These are phyloP conservation scores for Lactarius tabidus DNA, from an alignment of 768 basidiomycete species.

Conservation along the genomic window DNA sequence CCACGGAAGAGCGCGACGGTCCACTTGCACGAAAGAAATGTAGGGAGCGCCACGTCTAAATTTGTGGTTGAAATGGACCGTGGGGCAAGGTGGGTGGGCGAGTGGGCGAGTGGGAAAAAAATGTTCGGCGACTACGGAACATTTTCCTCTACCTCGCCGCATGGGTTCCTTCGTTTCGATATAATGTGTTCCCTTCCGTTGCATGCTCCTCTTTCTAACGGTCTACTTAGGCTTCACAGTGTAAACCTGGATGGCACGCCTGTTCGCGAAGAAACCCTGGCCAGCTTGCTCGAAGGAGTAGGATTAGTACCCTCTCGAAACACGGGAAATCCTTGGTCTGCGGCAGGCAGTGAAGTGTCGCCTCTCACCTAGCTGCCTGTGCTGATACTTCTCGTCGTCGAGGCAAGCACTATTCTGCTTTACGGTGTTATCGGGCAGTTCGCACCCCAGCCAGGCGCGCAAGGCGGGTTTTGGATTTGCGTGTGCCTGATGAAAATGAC, in stretches of 20 bases:
- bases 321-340: slow-evolving; percentile 78
- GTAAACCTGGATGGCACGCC: slow-evolving; percentile 83
- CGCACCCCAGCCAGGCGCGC: slow-evolving; percentile 30
- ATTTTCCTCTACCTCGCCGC: slow-evolving; percentile 88
- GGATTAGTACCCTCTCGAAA: slow-evolving; percentile 65
- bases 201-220: not conserved
- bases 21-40: slow-evolving; percentile 4
- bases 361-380: slow-evolving; percentile 65
- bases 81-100: slow-evolving; percentile 46
- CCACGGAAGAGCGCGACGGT: slow-evolving; percentile 17
- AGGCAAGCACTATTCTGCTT: slow-evolving; percentile 25
- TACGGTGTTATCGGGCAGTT: slow-evolving; percentile 85
- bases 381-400: slow-evolving; percentile 58
- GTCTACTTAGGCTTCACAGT: slow-evolving; percentile 74
- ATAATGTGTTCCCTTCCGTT: slow-evolving; percentile 25
- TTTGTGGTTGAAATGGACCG: slow-evolving; percentile 39
- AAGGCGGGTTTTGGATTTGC: slow-evolving; percentile 43
- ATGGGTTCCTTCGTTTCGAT: slow-evolving; percentile 92
- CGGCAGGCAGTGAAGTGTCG: slow-evolving; percentile 72
- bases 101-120: slow-evolving; percentile 72
- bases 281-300: slow-evolving; percentile 36
- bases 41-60: not conserved
- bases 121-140: slow-evolving; percentile 65
- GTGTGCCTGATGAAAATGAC: slow-evolving; percentile 81
- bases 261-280: slow-evolving; percentile 64